Evolutionary conservation across 371 early-diverging fungal species (phyloP), one percentile per base, ranked within the genome.

Genomic region (Actinomortierella wolfii): DNA sequence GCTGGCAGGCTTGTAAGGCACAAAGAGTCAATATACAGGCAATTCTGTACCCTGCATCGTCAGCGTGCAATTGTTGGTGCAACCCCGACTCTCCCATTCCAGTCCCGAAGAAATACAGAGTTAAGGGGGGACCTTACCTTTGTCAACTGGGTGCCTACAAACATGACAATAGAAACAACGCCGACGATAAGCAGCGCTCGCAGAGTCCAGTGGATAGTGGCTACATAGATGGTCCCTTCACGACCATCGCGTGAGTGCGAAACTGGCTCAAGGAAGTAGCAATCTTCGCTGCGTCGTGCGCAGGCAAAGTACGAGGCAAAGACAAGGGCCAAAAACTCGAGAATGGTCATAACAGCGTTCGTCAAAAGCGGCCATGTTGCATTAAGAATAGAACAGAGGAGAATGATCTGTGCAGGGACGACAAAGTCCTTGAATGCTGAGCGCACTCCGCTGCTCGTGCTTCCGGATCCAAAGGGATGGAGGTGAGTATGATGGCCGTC

Each of bases 401-500:
- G 62, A 44, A 71, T 71, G 59, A 71, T 71, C 59, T 65, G 71
- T 8, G 66, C 66, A 2, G 62, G 71, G 5, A 71, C 49, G 2
- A 61, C 52, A 61, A 71, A 71, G 48, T 65, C 71, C 56, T 61
- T 65, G 55, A 71, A 71, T 18, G 71, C 71, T 13, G 65, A 65
- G 54, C 71, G 71, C 17, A 71, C 71, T 3, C 71, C 71, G 26
- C 65, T 57, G 39, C 65, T 65, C 17, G 71, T 54, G 25, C 66
- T 71, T 40, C 57, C 59, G 11, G 71, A 58, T 11, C 62, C 51
- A 46, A 65, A 61, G 26, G 56, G 59, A n/a, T 69, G 67, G 23
- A 53, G 57, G 53, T 54, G 54, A 4, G 42, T 7, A 26, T 56
- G 57, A n/a, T 39, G 18, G 51, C 61, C 61, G 46, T 71, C 66